Conservation (phyloP, 2,329 filamentous ascomycete genomes). For the Pseudovirgaria hyperparasitica region DNA sequence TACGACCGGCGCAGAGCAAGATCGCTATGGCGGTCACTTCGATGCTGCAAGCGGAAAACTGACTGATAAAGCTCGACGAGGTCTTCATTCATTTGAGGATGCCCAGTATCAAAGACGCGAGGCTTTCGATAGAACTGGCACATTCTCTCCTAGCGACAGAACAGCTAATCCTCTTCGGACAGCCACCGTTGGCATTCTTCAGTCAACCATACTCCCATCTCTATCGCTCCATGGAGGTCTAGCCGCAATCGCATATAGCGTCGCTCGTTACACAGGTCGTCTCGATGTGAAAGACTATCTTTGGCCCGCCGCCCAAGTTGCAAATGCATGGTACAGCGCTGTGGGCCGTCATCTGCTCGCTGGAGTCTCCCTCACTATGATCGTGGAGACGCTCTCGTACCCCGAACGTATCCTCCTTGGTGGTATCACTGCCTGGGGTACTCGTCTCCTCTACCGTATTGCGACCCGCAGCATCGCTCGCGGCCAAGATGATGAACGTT, state of each 20-base stretch:
- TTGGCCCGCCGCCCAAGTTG: constrained; percentile 42
- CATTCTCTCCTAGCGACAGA: too few species aligned
- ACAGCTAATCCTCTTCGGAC: too few species aligned
- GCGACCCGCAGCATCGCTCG: constrained; percentile 35
- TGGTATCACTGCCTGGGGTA: constrained; percentile 46
- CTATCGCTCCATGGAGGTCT: constrained; percentile 41
- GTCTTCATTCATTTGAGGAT: too few species aligned
- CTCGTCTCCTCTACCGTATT: constrained; percentile 43
- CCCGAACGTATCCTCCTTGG: constrained; percentile 43
- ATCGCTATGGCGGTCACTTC: too few species aligned
- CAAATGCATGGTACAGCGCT: constrained; percentile 49
- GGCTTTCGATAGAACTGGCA: too few species aligned
- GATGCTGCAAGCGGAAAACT: too few species aligned
- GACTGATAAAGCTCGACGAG: too few species aligned
- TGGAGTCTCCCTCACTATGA: constrained; percentile 32
- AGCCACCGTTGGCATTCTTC: constrained; percentile 41
- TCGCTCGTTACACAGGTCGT: constrained; percentile 39
- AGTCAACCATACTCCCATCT: constrained; percentile 41
- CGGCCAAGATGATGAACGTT: constrained; percentile 44
- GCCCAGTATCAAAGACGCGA: too few species aligned
- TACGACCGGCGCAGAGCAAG: too few species aligned
- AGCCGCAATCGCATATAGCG: constrained; percentile 38
- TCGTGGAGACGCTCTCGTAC: constrained; percentile 37
- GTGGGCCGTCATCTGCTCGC: constrained; percentile 39
- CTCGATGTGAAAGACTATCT: constrained; percentile 49